Base-by-base conservation (phyloP, 2,329 filamentous ascomycete genomes). In the Didymella arachidicola region DNA sequence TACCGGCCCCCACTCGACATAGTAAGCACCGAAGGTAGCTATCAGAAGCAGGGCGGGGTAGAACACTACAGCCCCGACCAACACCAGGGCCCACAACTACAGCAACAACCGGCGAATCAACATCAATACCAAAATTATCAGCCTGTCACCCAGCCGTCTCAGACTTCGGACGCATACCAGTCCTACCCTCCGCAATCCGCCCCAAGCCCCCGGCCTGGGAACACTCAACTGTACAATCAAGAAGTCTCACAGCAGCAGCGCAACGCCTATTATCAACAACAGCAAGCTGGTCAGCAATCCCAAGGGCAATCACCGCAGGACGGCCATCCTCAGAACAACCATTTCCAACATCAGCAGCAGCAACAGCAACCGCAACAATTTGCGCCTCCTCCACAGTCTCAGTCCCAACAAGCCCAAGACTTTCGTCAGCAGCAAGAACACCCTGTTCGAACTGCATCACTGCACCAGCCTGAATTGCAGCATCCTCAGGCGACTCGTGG, bases 11-110 rank as follows among this genome's bases (percentile, higher is more conserved):
- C 71, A 72, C 71, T 77, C 64, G 72, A 72, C 64, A 73, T 71
- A 57, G 74, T 77, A 51, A 74, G 72, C 72, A 76, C 74, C 42
- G 72, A 76, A 66, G 72, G 72, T 49, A 77, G 73, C 69, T 75
- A 75, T 62, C 70, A 71, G 58, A 67, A 72, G 49, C 72, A 74
- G 63, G 72, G 74, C 69, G 74, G 74, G 72, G 74, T 74, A 72
- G 71, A 76, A 19, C 74, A 72, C 58, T 77, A 77, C 69, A 76
- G 74, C 70, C 70, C 75, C 44, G 73, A 76, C 51, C 68, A 72
- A 65, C 73, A 75, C 55, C 70, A 74, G 50, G 63, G 64, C 42
- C 64, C 66, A 32, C 69, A 69, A 58, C 68, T 63, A 62, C 70
- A 62, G 66, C 72, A 71, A 54, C 71, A 68, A 26, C 65, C 63